Conservation (phyloP, 495 filamentous ascomycete species). For the Hyaloscypha variabilis region DNA sequence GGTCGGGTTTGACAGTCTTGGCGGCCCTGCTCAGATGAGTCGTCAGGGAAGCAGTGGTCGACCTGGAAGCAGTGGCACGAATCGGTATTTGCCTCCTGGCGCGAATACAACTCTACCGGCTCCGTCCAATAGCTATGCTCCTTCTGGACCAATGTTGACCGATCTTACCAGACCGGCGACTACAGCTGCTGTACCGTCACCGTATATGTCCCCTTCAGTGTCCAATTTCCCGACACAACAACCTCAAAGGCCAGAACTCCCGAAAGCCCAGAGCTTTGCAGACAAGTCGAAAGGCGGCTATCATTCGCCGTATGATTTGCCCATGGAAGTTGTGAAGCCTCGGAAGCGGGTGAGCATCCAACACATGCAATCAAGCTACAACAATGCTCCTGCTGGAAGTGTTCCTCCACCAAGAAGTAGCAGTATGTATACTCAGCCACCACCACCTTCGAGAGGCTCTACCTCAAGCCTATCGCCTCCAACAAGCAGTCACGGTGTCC, state of each 20-base stretch:
- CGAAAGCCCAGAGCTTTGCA: constrained; percentile 74
- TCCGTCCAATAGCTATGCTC: constrained; percentile 25
- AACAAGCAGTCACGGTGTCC: constrained; percentile 39
- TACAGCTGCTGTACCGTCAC: constrained; percentile 44
- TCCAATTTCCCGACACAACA: constrained; percentile 16
- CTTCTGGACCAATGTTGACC: constrained; percentile 28
- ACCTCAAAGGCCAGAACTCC: constrained; percentile 22
- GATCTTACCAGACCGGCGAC: constrained; percentile 38
- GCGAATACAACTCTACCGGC: neutral
- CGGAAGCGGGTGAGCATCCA: constrained; percentile 53
- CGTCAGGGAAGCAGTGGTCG: constrained; percentile 21
- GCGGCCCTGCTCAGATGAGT: neutral
- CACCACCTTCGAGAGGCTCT: constrained; percentile 38
- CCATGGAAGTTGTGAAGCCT: constrained; percentile 76
- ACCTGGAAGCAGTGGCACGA: constrained; percentile 21
- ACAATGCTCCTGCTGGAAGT: constrained; percentile 10
- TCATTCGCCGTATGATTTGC: constrained; percentile 90
- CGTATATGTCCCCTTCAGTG: constrained; percentile 40
- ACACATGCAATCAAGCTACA: constrained; percentile 19
- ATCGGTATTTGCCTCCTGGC: constrained; percentile 31
- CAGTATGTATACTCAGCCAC: constrained; percentile 53
- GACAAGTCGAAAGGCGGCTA: constrained; percentile 91
- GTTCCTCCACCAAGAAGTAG: constrained; percentile 50
- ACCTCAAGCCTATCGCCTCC: constrained; percentile 38
- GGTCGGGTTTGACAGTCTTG: constrained; percentile 34